Evolutionary conservation across 1,284 basidiomycete species (phyloP), one percentile per base, ranked within the genome.

Genomic region (Cryptococcus sp.): DNA sequence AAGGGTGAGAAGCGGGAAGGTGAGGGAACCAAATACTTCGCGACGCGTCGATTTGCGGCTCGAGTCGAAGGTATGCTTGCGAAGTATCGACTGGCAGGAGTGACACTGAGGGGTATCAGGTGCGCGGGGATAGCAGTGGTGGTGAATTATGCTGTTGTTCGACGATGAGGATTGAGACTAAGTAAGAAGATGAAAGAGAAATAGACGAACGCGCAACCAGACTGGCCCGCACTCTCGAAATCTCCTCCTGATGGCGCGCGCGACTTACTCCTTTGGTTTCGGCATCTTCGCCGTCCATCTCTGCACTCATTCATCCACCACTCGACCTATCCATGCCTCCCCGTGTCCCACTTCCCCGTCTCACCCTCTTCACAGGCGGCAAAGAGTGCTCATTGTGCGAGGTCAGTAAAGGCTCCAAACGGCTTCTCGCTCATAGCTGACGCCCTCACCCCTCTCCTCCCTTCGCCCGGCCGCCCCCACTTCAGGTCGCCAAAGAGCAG

Each of bases 351-450:
- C 53, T 75, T 4, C 73, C 73, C 5, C 64, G 64, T 18, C 62
- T 77, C 45, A 76, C 75, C 15, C 70, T 77, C 24, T 77, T 64
- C 56, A 77, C 76, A 21, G 75, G 75, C 33, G 76, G 76, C 15
- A 74, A 73, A 46, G 75, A 77, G 55, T 77, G 76, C 51, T 71
- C 69, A 18, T 59, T 77, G 16, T 77, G 76, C 60, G 76, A 77
- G 64, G 72, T 77, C 33, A 16, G 71, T 60, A 16, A 39, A 21
- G 9, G 18, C n/a, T 13, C 16, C 24, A 28, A 37, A 42, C 15
- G 8, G 23, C 20, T 20, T 39, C 36, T 24, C 50, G 3, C 7
- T 28, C 13, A 11, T 11, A 40, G 33, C 36, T 39, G 2, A 20
- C 35, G 20, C 24, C 12, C 44, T 38, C 33, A 28, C 33, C 11